Conservation (phyloP, 768 basidiomycete species). For the Lepiota brunneoincarnata region DNA sequence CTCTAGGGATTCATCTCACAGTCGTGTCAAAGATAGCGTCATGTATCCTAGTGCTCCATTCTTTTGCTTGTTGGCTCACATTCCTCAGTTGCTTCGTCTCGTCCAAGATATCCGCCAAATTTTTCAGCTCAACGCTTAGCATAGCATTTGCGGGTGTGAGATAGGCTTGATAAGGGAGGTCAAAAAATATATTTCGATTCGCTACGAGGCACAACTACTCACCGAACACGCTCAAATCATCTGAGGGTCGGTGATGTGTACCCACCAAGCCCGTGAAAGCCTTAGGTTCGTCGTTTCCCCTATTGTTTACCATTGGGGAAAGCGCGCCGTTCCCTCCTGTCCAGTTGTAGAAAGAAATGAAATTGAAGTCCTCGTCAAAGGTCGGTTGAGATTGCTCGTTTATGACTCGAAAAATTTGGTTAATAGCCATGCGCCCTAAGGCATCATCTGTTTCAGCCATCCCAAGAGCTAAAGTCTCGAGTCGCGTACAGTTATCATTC, state of each 20-base stretch:
- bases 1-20: slow-evolving; percentile 29
- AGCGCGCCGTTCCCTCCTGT: slow-evolving; percentile 67
- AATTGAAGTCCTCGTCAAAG: slow-evolving; percentile 69
- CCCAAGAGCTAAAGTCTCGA: neutral
- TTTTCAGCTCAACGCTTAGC: slow-evolving; percentile 68
- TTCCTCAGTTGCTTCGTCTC: slow-evolving; percentile 42
- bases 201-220: slow-evolving; percentile 16
- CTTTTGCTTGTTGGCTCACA: slow-evolving; percentile 49
- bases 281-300: slow-evolving; percentile 74
- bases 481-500: slow-evolving; percentile 57
- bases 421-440: slow-evolving; percentile 64
- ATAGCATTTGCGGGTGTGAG: slow-evolving; percentile 80
- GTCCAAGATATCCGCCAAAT: slow-evolving; percentile 62
- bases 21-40: slow-evolving; percentile 63
- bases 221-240: slow-evolving; percentile 72
- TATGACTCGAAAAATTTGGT: slow-evolving; percentile 74
- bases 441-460: neutral
- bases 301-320: slow-evolving; percentile 61
- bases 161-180: slow-evolving; percentile 46
- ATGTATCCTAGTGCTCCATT: slow-evolving; percentile 56
- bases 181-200: neutral
- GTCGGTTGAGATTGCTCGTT: slow-evolving; percentile 73
- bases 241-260: slow-evolving; percentile 75
- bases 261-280: slow-evolving; percentile 73
- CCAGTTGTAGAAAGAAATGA: slow-evolving; percentile 81